A percentile compares a stretch with the other conserved stretches of the same genome.
These are phyloP conservation scores for Vitis amurensis DNA, from an alignment of 164 flowering plant genomes.

Conservation along the genomic window DNA sequence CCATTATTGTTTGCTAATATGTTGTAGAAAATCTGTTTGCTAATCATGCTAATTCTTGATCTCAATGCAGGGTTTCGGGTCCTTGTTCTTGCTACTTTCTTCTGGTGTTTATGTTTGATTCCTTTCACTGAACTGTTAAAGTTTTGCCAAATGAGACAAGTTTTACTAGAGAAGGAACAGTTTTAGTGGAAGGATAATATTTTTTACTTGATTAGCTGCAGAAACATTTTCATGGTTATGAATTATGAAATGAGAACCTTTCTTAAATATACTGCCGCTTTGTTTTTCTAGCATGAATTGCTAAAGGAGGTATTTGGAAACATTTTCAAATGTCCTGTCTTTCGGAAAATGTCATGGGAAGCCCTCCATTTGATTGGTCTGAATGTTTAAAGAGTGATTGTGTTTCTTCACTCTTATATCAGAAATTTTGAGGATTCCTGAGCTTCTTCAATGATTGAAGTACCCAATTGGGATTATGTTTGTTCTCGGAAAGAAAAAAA, in stretches of 20 bases:
- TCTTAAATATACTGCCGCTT: neutral
- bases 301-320: no score
- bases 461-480: no score
- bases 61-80: slow-evolving; percentile 64
- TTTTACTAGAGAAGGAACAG: neutral
- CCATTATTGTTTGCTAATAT: neutral
- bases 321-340: no score
- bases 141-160: neutral
- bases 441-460: no score
- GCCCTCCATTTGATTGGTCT: no score
- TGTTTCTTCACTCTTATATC: no score
- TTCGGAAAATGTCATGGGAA: no score
- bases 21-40: neutral
- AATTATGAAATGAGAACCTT: neutral
- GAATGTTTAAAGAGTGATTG: no score
- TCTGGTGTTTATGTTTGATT: slow-evolving; percentile 64
- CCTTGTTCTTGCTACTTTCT: slow-evolving; percentile 65
- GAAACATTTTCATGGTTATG: neutral
- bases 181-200: neutral
- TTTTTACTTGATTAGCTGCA: neutral
- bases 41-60: neutral
- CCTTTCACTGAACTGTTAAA: neutral
- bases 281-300: no score
- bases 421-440: no score
- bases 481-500: no score